Evolutionary conservation across 306 rosid genomes (phyloP), one percentile per base, ranked within the genome.

Genomic region (Alnus glutinosa): DNA sequence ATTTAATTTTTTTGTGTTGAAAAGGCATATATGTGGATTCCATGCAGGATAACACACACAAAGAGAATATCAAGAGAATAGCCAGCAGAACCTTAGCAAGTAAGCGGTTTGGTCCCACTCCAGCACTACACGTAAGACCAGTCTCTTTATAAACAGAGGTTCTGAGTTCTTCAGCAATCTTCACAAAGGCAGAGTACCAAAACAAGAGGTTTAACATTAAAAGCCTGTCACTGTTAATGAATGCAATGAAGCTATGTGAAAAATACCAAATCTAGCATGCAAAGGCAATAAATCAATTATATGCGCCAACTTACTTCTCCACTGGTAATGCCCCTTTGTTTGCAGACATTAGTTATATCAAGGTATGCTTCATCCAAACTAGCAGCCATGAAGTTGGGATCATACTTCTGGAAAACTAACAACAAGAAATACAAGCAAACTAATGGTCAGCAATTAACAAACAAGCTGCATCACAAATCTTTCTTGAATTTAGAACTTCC

Each of bases 291-390:
- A 67, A 42, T 50, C 68, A 71, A 79, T 75, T 30, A 15, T 49
- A 70, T 30, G 50, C 71, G 71, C 78, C 75, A 81, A 79, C 89
- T 83, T 81, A 91, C 98, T 87, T 92, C 89, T 87, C 82, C 92
- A 55, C 94, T 81, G 39, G 83, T 81, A 80, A 78, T 37, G 61
- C 87, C 88, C 83, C 86, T 90, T 84, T 91, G 89, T 83, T 78
- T 92, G 86, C 97, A 92, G 70, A 89, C 95, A 75, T 89, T 86
- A 73, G 97, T 92, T 72, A 92, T 87, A 86, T 95, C 95, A 71
- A 95, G 97, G 90, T 91, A 95, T 18, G 97, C 97, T 91, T 95
- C 97, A 55, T 95, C 98, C 78, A 92, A 82, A 83, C 98, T 91
- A 81, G 94, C 90, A 84, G 98, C 93, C 82, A 89, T 74, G 87